Evolutionary conservation across 768 basidiomycete genomes (phyloP), one percentile per base, ranked within the genome.

Genomic region (Agrocybe chaxingu): DNA sequence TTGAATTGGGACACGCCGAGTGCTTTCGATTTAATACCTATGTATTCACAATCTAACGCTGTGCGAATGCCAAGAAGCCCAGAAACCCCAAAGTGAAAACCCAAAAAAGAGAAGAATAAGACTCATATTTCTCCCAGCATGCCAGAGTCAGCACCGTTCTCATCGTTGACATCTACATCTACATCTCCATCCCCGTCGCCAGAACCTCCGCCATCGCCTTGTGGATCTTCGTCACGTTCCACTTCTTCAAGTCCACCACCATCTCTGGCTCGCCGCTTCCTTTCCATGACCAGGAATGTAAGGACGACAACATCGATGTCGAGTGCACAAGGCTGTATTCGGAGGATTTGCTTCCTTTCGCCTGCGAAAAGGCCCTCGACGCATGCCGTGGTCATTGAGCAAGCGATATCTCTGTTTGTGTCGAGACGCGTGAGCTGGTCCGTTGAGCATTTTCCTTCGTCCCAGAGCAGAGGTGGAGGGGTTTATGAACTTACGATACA

Each of bases 251-350:
- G 58, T 7, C 42, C 30, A 35, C 37, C 46, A 6, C 68, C 65
- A 52, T 71, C 61, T 42, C 62, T 62, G 38, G 77, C 76, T 13
- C 77, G 70, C 37, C 77, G 66, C 58, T 77, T 77, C 65, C 74
- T 79, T 66, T 80, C 79, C 70, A 80, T 71, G 48, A 83, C 72
- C 48, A 81, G 55, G 54, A 81, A 81, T 12, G 81, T 77, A 19
- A 81, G 62, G 9, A 82, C 63, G 36, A 82, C 65, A 42, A 82
- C 66, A 62, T 82, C 80, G 48, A 78, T 67, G 58, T 81, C 75
- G 16, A 80, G 60, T 29, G 68, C 66, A 48, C 67, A 70, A n/a
- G 78, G 76, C 46, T 79, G 69, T 41, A 80, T 71, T 38, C 66
- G 65, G 19, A 82, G 70, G 18, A 71, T 66, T 37, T 73, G 68